These are phyloP conservation scores for Orbilia blumenaviensis DNA, from an alignment of 2,329 filamentous ascomycete species.

Conservation along the genomic window DNA sequence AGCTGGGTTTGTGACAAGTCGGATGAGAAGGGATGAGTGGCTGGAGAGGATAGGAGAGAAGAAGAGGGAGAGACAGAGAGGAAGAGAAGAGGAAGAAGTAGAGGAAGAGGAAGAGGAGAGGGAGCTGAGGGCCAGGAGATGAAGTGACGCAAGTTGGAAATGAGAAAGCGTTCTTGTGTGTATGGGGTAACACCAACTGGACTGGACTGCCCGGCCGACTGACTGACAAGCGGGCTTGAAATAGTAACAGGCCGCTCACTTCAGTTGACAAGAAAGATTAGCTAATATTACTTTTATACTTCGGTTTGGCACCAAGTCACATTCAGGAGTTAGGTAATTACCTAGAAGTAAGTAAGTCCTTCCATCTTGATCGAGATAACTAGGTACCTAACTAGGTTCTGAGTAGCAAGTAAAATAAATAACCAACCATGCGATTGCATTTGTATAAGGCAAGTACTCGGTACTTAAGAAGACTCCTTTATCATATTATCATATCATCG, in stretches of 20 bases:
- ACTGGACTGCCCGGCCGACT: too few relatives aligned
- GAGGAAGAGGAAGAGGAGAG: constrained; percentile 15
- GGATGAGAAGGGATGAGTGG: not conserved
- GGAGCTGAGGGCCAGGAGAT: constrained; percentile 25
- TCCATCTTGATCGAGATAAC: constrained; percentile 1
- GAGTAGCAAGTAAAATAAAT: too few relatives aligned
- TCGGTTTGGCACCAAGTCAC: not conserved
- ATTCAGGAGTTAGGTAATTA: constrained; percentile 4
- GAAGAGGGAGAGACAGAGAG: not conserved
- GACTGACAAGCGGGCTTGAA: not conserved
- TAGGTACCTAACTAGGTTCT: not conserved
- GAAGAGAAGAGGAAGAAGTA: not conserved
- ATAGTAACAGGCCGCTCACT: constrained; percentile 24
- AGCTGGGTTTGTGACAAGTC: not conserved
- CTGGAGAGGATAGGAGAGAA: not conserved
- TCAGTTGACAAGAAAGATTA: too few relatives aligned
- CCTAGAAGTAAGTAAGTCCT: not conserved
- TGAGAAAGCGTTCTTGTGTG: constrained; percentile 16
- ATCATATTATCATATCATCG: too few relatives aligned
- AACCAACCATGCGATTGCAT: too few relatives aligned
- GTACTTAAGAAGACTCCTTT: too few relatives aligned
- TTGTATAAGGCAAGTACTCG: too few relatives aligned
- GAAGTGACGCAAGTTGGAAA: constrained; percentile 48
- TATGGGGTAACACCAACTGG: constrained; percentile 2
- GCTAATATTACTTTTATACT: not conserved